phyloP scores from a whole-genome alignment of 371 early-diverging fungal species.

The Rhizomucor miehei region DNA sequence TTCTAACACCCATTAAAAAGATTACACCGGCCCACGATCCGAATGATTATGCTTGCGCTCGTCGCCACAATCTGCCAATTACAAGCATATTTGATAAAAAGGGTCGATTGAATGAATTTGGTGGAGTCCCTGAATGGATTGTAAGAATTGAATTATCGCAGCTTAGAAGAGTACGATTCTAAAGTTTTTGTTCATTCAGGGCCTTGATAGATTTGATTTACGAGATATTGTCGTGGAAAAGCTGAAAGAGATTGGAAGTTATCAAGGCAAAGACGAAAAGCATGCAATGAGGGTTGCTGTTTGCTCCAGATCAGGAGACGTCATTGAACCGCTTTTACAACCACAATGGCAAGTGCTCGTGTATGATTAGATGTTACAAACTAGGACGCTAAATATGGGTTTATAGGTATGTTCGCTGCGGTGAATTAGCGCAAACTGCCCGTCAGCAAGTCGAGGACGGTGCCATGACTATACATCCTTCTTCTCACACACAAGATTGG shows the following conservation, averaged over 20 bases:
- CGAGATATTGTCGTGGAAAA: slow-evolving; percentile 68
- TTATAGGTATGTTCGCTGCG: slow-evolving; percentile 81
- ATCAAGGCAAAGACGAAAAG: slow-evolving; percentile 73
- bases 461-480: slow-evolving; percentile 78
- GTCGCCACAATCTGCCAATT: slow-evolving; percentile 79
- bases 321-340: slow-evolving; percentile 96
- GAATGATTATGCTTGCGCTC: slow-evolving; percentile 93
- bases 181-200: slow-evolving; percentile 26
- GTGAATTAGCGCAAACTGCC: slow-evolving; percentile 75
- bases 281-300: slow-evolving; percentile 87
- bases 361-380: background rate
- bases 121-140: slow-evolving; percentile 54
- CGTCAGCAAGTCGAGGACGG: slow-evolving; percentile 70
- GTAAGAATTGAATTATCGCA: slow-evolving; percentile 23
- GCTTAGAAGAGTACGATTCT: background rate
- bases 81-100: slow-evolving; percentile 83
- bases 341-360: slow-evolving; percentile 92
- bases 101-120: slow-evolving; percentile 69
- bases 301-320: slow-evolving; percentile 92
- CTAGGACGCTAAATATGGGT: background rate
- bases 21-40: slow-evolving; percentile 98
- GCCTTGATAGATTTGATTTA: slow-evolving; percentile 83
- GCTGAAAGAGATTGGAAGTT: slow-evolving; percentile 61
- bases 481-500: slow-evolving; percentile 85
- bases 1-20: slow-evolving; percentile 20